Percentiles rank a stretch among this genome's conserved stretches.
Conservation (phyloP, 306 rosid species). For the Trifolium pratense region DNA sequence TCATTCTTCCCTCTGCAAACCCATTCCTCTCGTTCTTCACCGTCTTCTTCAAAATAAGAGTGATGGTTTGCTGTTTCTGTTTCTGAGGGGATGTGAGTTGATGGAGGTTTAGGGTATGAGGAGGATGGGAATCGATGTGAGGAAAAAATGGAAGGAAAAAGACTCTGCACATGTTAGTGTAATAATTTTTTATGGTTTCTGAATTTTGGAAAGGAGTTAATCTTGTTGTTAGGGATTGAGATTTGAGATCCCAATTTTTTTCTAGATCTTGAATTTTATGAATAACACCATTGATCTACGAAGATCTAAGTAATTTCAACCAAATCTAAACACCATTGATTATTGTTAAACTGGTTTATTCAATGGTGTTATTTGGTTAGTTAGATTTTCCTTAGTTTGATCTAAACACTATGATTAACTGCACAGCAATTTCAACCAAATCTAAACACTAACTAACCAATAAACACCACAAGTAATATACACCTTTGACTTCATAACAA, state of each 20-base stretch:
- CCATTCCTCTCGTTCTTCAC: background rate
- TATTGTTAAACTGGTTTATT: too few species aligned
- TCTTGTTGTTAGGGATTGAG: background rate
- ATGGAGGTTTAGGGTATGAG: too few species aligned
- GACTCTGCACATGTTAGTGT: background rate
- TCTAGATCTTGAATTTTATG: background rate
- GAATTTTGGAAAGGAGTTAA: background rate
- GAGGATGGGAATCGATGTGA: background rate
- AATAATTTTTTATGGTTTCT: background rate
- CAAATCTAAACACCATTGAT: too few species aligned
- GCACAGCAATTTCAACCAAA: background rate
- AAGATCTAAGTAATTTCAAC: too few species aligned
- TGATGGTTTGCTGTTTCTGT: background rate
- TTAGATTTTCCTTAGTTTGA: too few species aligned
- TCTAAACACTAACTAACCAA: background rate
- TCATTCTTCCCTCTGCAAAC: background rate
- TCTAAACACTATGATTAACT: too few species aligned
- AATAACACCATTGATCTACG: too few species aligned
- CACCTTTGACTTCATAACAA: conserved; percentile 49
- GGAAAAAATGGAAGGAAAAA: background rate
- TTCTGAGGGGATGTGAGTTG: background rate
- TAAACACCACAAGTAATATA: conserved; percentile 4
- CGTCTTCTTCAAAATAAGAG: background rate
- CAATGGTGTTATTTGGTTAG: too few species aligned
- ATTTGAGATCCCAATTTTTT: background rate